These are phyloP conservation scores for Pichia membranifaciens DNA, from an alignment of 805 yeast genomes.

Conservation along the genomic window DNA sequence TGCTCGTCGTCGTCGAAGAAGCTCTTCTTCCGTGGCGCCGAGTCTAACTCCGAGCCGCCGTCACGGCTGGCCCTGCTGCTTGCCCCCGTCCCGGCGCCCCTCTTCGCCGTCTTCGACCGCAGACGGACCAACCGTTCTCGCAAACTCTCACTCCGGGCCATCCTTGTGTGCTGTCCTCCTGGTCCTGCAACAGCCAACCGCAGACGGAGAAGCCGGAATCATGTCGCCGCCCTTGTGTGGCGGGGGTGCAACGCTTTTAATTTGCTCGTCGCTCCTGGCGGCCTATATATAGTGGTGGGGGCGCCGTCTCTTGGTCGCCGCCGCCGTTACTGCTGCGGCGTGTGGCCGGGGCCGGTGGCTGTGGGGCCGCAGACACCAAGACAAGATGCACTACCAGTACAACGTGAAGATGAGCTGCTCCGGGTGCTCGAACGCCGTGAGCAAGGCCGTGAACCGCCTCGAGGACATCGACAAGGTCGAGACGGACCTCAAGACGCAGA, in stretches of 20 bases:
- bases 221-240: no score
- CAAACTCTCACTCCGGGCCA: background rate
- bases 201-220: no score
- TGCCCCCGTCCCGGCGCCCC: no score
- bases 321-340: no score
- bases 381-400: slow-evolving; percentile 60
- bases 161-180: no score
- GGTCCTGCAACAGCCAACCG: no score
- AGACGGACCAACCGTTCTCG: slow-evolving; percentile 4
- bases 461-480: slow-evolving; percentile 71
- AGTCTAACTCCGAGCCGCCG: no score
- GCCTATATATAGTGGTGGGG: no score
- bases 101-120: slow-evolving; percentile 5
- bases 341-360: no score
- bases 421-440: slow-evolving; percentile 84
- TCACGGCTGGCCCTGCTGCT: no score
- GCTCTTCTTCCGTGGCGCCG: slow-evolving; percentile 1
- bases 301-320: no score
- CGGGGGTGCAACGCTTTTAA: no score
- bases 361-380: background rate
- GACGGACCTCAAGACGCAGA: slow-evolving; percentile 73
- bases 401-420: slow-evolving; percentile 83
- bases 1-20: slow-evolving; percentile 4
- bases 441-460: slow-evolving; percentile 62
- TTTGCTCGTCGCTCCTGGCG: background rate